Conservation (phyloP, 306 rosid species). For the Prunus kanzakura region DNA sequence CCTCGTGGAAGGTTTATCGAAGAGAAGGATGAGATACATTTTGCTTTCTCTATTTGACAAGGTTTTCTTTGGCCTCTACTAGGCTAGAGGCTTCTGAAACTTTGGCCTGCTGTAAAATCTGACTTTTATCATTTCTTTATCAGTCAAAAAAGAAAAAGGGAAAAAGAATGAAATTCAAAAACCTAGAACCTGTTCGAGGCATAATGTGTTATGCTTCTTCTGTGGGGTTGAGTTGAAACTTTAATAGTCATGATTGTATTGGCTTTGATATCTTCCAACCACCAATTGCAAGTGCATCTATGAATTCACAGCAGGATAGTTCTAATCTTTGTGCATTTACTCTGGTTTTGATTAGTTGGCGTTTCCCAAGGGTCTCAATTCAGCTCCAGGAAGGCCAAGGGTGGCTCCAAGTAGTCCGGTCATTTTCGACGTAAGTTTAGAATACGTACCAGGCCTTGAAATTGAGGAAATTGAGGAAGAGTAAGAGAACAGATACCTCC, state of each 20-base stretch:
- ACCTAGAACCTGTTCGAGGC: not conserved
- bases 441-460: conserved; percentile 62
- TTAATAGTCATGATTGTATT: not conserved
- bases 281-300: not conserved
- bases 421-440: conserved; percentile 54
- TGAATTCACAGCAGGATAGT: not conserved
- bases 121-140: not conserved
- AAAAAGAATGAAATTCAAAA: not conserved
- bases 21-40: no score
- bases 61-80: no score
- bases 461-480: conserved; percentile 60
- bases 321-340: not conserved
- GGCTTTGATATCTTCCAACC: not conserved
- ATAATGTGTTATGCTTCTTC: not conserved
- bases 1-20: no score
- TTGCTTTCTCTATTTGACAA: no score
- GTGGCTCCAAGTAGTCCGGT: conserved; percentile 95
- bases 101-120: not conserved
- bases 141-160: not conserved
- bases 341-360: conserved; percentile 62
- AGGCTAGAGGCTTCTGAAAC: no score
- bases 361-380: conserved; percentile 86
- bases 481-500: conserved; percentile 8
- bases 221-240: not conserved
- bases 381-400: conserved; percentile 99